Evolutionary conservation across 345 rosid species (phyloP).

Genomic region (Capsella bursapastoris): DNA sequence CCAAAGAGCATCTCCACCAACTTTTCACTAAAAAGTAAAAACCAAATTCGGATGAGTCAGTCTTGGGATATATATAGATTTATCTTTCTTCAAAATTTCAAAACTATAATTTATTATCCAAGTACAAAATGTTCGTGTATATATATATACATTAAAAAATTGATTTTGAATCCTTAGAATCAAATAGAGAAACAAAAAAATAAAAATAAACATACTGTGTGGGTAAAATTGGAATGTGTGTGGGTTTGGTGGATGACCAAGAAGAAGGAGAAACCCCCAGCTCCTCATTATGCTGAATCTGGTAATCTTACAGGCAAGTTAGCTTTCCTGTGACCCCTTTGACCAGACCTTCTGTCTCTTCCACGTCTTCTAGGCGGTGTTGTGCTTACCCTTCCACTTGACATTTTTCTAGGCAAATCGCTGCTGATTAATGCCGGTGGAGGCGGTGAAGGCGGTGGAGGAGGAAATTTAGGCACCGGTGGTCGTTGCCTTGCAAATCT

Average conservation of each 20-base stretch:
- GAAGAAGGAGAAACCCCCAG: constrained; percentile 23
- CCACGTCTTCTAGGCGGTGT: constrained; percentile 58
- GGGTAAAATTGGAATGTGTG: constrained; percentile 41
- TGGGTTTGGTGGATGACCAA: constrained; percentile 21
- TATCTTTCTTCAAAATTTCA: constrained; percentile 26
- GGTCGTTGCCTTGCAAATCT: constrained; percentile 50
- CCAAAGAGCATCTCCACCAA: background rate
- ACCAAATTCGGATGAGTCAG: background rate
- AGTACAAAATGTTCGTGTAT: constrained; percentile 46
- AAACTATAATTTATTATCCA: constrained; percentile 44
- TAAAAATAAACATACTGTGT: constrained; percentile 35
- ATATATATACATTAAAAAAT: constrained; percentile 49
- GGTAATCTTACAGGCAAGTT: constrained; percentile 38
- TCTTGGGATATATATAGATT: background rate
- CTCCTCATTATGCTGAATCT: constrained; percentile 30
- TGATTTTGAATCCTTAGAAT: constrained; percentile 47
- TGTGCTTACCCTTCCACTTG: constrained; percentile 50
- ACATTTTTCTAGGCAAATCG: constrained; percentile 46
- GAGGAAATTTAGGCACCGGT: constrained; percentile 47
- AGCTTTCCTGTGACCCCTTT: constrained; percentile 75
- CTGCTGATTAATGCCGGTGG: constrained; percentile 47
- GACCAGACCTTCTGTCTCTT: constrained; percentile 59
- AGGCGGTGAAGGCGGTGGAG: constrained; percentile 54
- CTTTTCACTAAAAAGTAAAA: background rate
- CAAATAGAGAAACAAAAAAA: constrained; percentile 39